Conservation (phyloP, 1,139 yeast genomes). For the Taphrina confusa region DNA sequence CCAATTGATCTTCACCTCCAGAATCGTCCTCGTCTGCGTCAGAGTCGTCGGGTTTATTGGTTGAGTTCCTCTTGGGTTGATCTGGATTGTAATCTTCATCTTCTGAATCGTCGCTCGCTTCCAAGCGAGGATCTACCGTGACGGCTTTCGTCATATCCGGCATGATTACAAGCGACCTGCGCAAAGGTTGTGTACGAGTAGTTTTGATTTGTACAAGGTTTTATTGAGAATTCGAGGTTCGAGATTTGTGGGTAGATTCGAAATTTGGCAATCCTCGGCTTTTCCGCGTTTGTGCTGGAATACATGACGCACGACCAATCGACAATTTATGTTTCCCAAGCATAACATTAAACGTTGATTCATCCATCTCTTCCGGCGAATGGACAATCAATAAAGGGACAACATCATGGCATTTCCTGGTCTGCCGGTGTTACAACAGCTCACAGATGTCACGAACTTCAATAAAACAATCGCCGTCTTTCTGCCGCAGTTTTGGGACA, state of each 20-base stretch:
- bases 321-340: background rate
- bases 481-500: slow-evolving; percentile 15
- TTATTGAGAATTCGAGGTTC: too few relatives aligned
- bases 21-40: slow-evolving; percentile 27
- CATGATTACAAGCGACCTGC: too few relatives aligned
- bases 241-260: too few relatives aligned
- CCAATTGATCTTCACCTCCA: slow-evolving; percentile 43
- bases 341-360: too few relatives aligned
- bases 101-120: slow-evolving; percentile 33
- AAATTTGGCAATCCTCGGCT: too few relatives aligned
- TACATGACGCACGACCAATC: too few relatives aligned
- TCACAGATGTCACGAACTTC: slow-evolving; percentile 22
- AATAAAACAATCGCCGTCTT: slow-evolving; percentile 24
- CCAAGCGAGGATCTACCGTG: background rate
- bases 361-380: too few relatives aligned
- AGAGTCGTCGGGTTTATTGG: background rate
- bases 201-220: too few relatives aligned
- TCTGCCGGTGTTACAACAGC: slow-evolving; percentile 18
- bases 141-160: slow-evolving; percentile 12
- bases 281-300: too few relatives aligned
- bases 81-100: slow-evolving; percentile 26
- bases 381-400: too few relatives aligned
- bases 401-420: slow-evolving; percentile 9
- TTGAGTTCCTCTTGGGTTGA: background rate
- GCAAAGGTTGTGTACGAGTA: too few relatives aligned